A percentile compares a stretch with the other conserved stretches of the same genome.
Conservation (phyloP, 805 yeast genomes). For the Alloascoidea hylecoeti region DNA sequence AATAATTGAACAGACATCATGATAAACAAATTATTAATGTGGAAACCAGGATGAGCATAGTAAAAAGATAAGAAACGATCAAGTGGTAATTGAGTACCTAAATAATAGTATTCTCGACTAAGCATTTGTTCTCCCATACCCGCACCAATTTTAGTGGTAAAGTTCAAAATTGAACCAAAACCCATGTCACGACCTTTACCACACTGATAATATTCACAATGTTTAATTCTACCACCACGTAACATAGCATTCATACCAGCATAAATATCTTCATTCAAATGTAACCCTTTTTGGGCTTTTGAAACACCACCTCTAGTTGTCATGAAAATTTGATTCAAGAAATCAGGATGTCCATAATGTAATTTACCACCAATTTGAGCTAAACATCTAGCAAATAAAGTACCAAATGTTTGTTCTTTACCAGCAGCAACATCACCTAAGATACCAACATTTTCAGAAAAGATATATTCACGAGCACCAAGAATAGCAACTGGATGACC, state of each 20-base stretch:
- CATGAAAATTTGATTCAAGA: slow-evolving; percentile 82
- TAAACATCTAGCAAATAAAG: slow-evolving; percentile 83
- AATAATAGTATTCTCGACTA: slow-evolving; percentile 80
- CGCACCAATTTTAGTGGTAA: slow-evolving; percentile 92
- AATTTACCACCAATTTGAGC: slow-evolving; percentile 91
- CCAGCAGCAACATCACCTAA: slow-evolving; percentile 96
- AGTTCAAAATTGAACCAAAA: slow-evolving; percentile 80
- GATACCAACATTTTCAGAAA: slow-evolving; percentile 85
- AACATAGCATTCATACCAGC: slow-evolving; percentile 88
- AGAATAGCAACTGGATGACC: slow-evolving; percentile 70
- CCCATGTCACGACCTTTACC: slow-evolving; percentile 96
- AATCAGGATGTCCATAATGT: slow-evolving; percentile 96
- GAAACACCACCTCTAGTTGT: slow-evolving; percentile 93
- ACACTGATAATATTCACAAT: slow-evolving; percentile 91
- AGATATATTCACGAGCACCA: slow-evolving; percentile 91
- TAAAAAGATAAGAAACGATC: slow-evolving; percentile 87
- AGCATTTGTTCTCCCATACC: slow-evolving; percentile 97
- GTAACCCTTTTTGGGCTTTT: slow-evolving; percentile 88
- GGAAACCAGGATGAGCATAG: slow-evolving; percentile 96
- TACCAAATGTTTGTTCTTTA: slow-evolving; percentile 94
- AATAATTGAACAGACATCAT: slow-evolving; percentile 79
- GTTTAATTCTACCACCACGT: slow-evolving; percentile 90
- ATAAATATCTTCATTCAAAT: slow-evolving; percentile 86
- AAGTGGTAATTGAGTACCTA: slow-evolving; percentile 81
- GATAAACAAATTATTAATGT: slow-evolving; percentile 79